Evolutionary conservation across 148 eudicot genomes (phyloP), one percentile per base, ranked within the genome.

Genomic region (Nepenthes gracilis): DNA sequence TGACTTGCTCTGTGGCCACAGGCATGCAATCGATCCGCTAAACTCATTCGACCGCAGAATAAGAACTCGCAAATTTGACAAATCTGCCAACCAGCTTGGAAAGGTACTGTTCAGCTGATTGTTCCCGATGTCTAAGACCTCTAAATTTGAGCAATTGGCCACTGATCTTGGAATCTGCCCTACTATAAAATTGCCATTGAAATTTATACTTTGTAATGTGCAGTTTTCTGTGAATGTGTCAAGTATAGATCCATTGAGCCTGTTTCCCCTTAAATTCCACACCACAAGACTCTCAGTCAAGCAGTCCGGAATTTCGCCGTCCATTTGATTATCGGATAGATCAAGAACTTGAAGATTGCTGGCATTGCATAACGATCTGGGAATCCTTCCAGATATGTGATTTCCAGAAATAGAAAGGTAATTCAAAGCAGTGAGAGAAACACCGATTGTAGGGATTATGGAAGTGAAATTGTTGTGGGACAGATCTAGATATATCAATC

Each of bases 111-210:
- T 48, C 1, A 88, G 55, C 1, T 32, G 51, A 65, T 83, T 78
- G 57, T 74, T 70, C 2, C 82, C 81, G 5, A 83, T 61, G 63
- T 85, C 69, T 53, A 85, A 15, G 12, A 78, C 76, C 54, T 68
- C 67, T 2, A 78, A 36, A 34, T 1, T 32, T 6, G 4, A 50
- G 58, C 91, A 85, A 32, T 83, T 61, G 15, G 60, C 73, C 48
- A 88, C 47, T 34, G 88, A 83, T 43, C 1, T n/a, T 9, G 96
- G 86, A 63, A 85, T 43, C 2, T 3, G 9, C 9, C 90, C 87
- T 65, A 58, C 71, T 13, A 87, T 32, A 1, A 1, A 12, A 56
- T 83, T 84, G 0, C 54, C 60, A 36, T 69, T 75, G 1, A 84
- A 59, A 43, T 74, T 81, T 7, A 82, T 54, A 33, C 81, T 78